Conservation (phyloP, 1,139 yeast species). For the Groenewaldozyma sp. region DNA sequence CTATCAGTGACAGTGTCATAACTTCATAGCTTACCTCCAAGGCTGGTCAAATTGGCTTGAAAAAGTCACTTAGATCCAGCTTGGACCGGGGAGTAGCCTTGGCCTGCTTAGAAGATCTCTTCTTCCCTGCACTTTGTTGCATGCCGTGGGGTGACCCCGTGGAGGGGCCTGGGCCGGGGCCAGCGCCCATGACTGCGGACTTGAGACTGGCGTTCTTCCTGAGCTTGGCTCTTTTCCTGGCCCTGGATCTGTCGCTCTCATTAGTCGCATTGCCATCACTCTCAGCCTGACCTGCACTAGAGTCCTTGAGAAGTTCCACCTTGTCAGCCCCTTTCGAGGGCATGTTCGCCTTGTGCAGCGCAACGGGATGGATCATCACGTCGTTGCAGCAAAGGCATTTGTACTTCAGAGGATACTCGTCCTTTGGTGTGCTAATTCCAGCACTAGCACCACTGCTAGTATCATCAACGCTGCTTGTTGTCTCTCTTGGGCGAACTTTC, state of each 20-base stretch:
- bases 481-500: too few species aligned
- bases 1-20: too few species aligned
- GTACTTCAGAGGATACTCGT: neutral
- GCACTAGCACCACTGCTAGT: too few species aligned
- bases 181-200: neutral
- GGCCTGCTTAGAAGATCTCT: too few species aligned
- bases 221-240: constrained; percentile 14
- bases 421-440: too few species aligned
- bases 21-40: too few species aligned
- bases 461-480: too few species aligned
- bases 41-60: constrained; percentile 8
- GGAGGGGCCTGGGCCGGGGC: neutral
- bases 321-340: too few species aligned
- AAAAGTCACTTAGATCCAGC: constrained; percentile 8
- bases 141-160: neutral
- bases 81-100: neutral
- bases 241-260: neutral
- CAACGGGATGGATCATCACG: neutral
- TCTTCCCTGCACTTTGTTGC: too few species aligned
- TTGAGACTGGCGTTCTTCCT: constrained; percentile 8
- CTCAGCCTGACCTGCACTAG: neutral
- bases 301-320: too few species aligned
- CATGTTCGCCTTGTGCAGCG: neutral
- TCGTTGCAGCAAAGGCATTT: neutral
- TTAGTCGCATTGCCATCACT: neutral